phyloP scores from a whole-genome alignment of 306 rosid species.

The Corylus avellana region DNA sequence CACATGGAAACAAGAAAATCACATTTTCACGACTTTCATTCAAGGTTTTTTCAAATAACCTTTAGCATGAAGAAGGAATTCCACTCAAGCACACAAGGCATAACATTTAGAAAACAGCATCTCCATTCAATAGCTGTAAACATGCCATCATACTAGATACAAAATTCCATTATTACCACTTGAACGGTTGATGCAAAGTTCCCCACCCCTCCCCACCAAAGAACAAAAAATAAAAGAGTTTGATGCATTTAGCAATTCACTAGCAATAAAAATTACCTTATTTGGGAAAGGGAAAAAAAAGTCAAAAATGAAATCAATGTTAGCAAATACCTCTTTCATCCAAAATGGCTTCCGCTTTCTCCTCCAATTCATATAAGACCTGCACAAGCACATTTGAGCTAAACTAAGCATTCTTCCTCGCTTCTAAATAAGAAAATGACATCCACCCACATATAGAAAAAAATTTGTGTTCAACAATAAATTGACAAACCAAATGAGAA shows the following conservation, averaged over 20 bases:
- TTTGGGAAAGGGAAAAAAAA: not conserved
- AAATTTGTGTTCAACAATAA: not conserved
- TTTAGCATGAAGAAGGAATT: not conserved
- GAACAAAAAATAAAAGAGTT: not conserved
- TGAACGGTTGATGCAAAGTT: no score
- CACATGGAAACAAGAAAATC: no score
- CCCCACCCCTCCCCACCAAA: no score
- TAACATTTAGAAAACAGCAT: no score
- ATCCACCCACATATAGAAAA: not conserved
- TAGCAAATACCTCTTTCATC: constrained; percentile 81
- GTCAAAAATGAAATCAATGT: constrained; percentile 17
- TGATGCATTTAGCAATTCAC: not conserved
- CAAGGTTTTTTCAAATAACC: not conserved
- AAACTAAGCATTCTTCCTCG: constrained; percentile 1
- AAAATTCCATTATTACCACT: not conserved
- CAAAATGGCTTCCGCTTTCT: constrained; percentile 79
- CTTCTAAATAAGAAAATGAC: not conserved
- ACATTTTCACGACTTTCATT: not conserved
- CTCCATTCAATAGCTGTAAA: not conserved
- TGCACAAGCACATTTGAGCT: constrained; percentile 34
- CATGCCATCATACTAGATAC: not conserved
- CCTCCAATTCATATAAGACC: constrained; percentile 88
- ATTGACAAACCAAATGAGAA: not conserved
- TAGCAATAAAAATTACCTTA: not conserved
- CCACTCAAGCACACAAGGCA: not conserved